Conservation (phyloP, 768 basidiomycete species). For the Lactarius hengduanensis region DNA sequence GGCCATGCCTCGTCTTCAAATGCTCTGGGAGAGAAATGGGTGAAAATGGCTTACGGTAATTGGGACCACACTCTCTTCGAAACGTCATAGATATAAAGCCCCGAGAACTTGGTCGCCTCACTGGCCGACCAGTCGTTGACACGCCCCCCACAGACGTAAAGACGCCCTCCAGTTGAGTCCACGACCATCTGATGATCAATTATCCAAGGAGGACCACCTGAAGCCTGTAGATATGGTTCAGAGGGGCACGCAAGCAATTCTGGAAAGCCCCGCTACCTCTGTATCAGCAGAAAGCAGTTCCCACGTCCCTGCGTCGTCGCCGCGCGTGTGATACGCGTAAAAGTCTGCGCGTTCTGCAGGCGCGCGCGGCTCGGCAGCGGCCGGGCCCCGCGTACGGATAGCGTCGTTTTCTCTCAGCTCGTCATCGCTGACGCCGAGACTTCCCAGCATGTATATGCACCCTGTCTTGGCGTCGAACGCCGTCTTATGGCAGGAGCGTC, state of each 20-base stretch:
- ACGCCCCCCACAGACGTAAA: constrained; percentile 78
- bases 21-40: neutral
- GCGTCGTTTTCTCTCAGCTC: constrained; percentile 17
- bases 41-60: constrained; percentile 52
- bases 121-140: constrained; percentile 62
- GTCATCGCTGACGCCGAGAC: constrained; percentile 56
- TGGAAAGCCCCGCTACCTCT: constrained; percentile 43
- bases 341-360: constrained; percentile 59
- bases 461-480: constrained; percentile 71
- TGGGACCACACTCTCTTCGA: constrained; percentile 62
- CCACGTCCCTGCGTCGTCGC: constrained; percentile 65
- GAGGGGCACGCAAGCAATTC: neutral
- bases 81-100: constrained; percentile 71
- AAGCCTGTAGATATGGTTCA: constrained; percentile 40
- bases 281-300: constrained; percentile 67
- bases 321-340: constrained; percentile 70
- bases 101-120: constrained; percentile 59
- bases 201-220: constrained; percentile 68
- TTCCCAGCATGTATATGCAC: constrained; percentile 69
- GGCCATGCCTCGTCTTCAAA: neutral
- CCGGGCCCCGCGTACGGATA: constrained; percentile 1
- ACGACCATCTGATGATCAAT: constrained; percentile 84
- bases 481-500: constrained; percentile 81
- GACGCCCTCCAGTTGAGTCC: constrained; percentile 63
- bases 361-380: constrained; percentile 4